Percentiles rank a stretch among this genome's conserved stretches.
Evolutionary conservation across 495 filamentous ascomycete species (phyloP).

Genomic region (Bacidia gigantensis): DNA sequence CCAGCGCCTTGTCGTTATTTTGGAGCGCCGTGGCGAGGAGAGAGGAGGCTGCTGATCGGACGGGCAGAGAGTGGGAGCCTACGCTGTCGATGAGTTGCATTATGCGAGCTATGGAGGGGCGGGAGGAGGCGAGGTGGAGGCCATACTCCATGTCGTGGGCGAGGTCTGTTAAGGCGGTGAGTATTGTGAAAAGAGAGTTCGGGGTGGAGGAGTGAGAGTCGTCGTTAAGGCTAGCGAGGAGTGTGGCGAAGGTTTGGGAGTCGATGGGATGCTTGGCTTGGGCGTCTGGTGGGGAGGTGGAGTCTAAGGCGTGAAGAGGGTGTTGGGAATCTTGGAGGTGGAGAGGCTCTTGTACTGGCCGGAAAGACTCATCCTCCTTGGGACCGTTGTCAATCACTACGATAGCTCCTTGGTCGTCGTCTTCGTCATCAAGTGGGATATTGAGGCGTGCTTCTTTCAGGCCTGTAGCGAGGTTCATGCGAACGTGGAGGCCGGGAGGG

Average conservation of each 20-base stretch:
- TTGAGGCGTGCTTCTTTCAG: slow-evolving; percentile 43
- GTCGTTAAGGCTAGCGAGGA: neutral
- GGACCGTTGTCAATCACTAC: slow-evolving; percentile 17
- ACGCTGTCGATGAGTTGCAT: neutral
- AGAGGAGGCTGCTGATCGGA: slow-evolving; percentile 34
- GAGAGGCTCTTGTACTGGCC: neutral
- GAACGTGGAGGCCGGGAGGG: slow-evolving; percentile 47
- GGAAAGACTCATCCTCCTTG: neutral
- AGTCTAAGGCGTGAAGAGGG: neutral
- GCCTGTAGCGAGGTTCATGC: slow-evolving; percentile 48
- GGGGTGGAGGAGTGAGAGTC: neutral
- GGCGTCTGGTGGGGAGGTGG: neutral
- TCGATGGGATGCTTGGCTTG: neutral
- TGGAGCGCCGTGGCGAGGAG: slow-evolving; percentile 41
- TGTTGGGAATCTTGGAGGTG: neutral
- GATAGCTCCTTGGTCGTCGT: slow-evolving; percentile 6
- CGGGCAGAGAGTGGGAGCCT: slow-evolving; percentile 7
- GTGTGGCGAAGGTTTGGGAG: neutral
- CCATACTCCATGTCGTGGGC: slow-evolving; percentile 58
- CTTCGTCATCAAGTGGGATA: slow-evolving; percentile 19
- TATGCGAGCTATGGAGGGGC: neutral
- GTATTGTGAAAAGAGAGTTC: neutral
- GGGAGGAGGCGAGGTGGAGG: slow-evolving; percentile 41
- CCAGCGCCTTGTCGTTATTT: slow-evolving; percentile 47
- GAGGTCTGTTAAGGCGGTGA: slow-evolving; percentile 42